phyloP scores from a whole-genome alignment of 768 basidiomycete genomes.

The Panaeolus papilionaceus region DNA sequence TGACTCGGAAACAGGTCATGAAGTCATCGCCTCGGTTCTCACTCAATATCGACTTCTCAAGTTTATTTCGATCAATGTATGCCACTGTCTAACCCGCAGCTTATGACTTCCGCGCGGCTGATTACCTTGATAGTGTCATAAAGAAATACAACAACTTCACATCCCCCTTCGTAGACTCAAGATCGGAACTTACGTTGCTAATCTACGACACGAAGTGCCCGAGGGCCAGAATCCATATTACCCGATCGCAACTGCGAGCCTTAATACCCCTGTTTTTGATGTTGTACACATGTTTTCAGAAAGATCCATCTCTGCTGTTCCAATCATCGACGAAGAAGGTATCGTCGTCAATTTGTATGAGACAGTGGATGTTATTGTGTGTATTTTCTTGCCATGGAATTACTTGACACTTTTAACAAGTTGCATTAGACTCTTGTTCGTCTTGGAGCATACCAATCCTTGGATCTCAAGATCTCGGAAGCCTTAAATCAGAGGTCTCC shows the following conservation, averaged over 20 bases:
- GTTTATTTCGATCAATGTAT: conserved; percentile 96
- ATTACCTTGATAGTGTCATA: conserved; percentile 65
- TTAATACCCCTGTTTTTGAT: conserved; percentile 93
- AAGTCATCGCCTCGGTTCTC: conserved; percentile 93
- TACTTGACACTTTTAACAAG: conserved; percentile 14
- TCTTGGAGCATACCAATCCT: conserved; percentile 92
- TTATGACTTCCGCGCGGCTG: not conserved
- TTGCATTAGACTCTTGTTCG: conserved; percentile 85
- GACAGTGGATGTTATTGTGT: conserved; percentile 97
- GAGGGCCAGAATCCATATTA: conserved; percentile 76
- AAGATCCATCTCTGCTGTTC: conserved; percentile 94
- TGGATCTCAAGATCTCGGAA: conserved; percentile 92
- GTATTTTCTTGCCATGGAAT: conserved; percentile 37
- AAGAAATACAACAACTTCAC: conserved; percentile 84
- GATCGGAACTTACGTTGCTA: conserved; percentile 91
- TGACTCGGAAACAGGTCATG: conserved; percentile 93
- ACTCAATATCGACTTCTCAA: conserved; percentile 99
- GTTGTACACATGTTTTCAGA: conserved; percentile 99
- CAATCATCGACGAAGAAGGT: conserved; percentile 92
- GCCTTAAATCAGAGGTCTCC: conserved; percentile 91
- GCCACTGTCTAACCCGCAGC: conserved; percentile 31
- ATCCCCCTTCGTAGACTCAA: conserved; percentile 83
- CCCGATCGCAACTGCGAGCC: conserved; percentile 91
- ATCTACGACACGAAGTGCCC: conserved; percentile 51
- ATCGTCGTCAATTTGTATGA: conserved; percentile 97